Base-by-base conservation (phyloP, 495 filamentous ascomycete species). In the Penicillium lagena region DNA sequence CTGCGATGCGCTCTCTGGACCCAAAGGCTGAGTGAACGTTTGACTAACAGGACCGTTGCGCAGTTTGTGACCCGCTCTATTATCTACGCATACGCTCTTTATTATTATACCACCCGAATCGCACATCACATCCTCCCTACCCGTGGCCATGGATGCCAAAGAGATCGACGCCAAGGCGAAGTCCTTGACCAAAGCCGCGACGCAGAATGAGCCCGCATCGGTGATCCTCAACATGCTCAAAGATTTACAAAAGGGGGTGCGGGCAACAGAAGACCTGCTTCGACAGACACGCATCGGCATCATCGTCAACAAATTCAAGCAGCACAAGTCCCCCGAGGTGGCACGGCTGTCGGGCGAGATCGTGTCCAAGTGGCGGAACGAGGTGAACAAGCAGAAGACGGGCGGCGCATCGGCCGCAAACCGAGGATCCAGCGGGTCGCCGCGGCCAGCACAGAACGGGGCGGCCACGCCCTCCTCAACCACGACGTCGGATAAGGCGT, bases 231-330 rank as follows among this genome's bases (percentile, higher is more conserved):
- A 68, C 15, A 73, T 97, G 29, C 70, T 98, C 31, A 82, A 85
- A 52, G 78, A 82, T 7, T 73, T 98, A 33, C 85, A 87, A 66
- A 80, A 78, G 47, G 86, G 83, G 7, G 79, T 91, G 12, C 74
- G 74, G 27, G 82, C 90, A n/a, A 89, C 87, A 11, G 94, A 98
- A 66, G 88, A 95, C 40, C 76, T 96, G 39, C 73, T 73, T 28
- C 66, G 90, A 66, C 81, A 83, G n/a, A 97, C 91, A 14, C 89
- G 85, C 50, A 89, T 95, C 38, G 93, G 93, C 49, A 82, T 95
- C 52, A 77, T 86, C 4, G 86, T 97, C 49, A 90, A 91, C 63
- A 87, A 85, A 56, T 76, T 89, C 45, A 84, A 90, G 56, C 70
- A 75, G 29, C 80, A 90, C 71, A 67, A 79, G 40, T 78, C 90